Evolutionary conservation across 495 filamentous ascomycete genomes (phyloP).

Genomic region (Cercophora scortea): DNA sequence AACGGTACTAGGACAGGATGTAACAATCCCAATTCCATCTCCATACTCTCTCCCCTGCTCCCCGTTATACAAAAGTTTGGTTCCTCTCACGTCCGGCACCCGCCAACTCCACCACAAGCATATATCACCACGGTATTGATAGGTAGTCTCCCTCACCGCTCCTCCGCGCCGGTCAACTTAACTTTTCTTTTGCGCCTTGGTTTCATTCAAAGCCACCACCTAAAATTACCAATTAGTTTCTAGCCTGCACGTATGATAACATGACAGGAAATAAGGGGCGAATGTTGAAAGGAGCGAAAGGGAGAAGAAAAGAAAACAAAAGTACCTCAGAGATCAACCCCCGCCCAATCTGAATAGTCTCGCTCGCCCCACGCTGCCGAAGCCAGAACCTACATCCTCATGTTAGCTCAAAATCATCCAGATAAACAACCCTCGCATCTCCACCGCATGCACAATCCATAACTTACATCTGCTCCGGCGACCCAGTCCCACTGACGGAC

Average conservation of each 20-base stretch:
- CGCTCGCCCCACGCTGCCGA: conserved; percentile 28
- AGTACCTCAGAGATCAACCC: conserved; percentile 10
- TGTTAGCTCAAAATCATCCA: conserved; percentile 1
- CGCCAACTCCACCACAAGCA: no score
- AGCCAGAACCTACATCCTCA: conserved; percentile 26
- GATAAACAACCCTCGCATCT: not conserved
- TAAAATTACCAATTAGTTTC: not conserved
- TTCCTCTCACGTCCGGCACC: no score
- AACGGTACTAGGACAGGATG: no score
- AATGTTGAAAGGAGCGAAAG: not conserved
- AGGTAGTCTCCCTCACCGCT: no score
- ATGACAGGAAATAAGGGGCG: not conserved
- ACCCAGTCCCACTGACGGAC: conserved; percentile 31
- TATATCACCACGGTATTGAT: no score
- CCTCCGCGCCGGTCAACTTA: no score
- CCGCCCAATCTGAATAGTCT: conserved; percentile 32
- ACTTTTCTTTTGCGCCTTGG: not conserved
- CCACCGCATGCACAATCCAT: no score
- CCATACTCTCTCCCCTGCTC: no score
- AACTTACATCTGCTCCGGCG: conserved; percentile 46
- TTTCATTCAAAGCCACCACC: not conserved
- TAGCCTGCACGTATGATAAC: not conserved
- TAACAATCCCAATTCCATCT: no score
- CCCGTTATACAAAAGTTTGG: no score
- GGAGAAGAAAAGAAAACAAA: not conserved